phyloP scores from a whole-genome alignment of 163 green algal species.

The Scenedesmus sp. region DNA sequence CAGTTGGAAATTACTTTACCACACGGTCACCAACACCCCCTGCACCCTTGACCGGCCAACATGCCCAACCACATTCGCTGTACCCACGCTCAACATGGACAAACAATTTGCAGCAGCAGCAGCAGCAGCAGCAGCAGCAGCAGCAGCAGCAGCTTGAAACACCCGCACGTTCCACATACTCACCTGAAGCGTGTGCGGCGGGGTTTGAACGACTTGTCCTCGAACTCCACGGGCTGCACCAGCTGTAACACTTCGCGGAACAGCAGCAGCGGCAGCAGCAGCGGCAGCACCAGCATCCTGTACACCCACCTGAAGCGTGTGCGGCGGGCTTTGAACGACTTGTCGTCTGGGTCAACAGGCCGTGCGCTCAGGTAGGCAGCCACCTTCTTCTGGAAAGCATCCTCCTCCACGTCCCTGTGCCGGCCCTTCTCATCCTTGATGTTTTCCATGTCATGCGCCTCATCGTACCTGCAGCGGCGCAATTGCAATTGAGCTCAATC shows the following conservation, averaged over 20 bases:
- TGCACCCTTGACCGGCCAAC: too few species aligned
- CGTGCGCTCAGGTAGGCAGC: background rate
- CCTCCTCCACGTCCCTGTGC: constrained; percentile 39
- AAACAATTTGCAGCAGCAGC: too few species aligned
- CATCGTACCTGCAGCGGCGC: constrained; percentile 5
- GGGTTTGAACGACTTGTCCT: too few species aligned
- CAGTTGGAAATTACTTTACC: too few species aligned
- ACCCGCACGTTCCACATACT: too few species aligned
- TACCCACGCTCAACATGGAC: too few species aligned
- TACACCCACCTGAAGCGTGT: constrained; percentile 22
- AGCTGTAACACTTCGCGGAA: background rate
- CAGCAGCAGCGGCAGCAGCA: background rate
- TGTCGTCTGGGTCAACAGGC: constrained; percentile 34
- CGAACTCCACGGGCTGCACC: background rate
- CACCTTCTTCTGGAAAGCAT: constrained; percentile 39
- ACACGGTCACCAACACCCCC: too few species aligned
- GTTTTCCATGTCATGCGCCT: background rate
- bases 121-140: too few species aligned
- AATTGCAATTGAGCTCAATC: too few species aligned
- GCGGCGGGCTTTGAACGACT: constrained; percentile 1
- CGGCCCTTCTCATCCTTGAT: background rate
- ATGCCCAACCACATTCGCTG: too few species aligned
- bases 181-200: too few species aligned
- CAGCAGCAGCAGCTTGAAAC: too few species aligned
- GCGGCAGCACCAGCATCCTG: background rate